These are phyloP conservation scores for Raphanus hybrid DNA, from an alignment of 441 rosid species.

Conservation along the genomic window DNA sequence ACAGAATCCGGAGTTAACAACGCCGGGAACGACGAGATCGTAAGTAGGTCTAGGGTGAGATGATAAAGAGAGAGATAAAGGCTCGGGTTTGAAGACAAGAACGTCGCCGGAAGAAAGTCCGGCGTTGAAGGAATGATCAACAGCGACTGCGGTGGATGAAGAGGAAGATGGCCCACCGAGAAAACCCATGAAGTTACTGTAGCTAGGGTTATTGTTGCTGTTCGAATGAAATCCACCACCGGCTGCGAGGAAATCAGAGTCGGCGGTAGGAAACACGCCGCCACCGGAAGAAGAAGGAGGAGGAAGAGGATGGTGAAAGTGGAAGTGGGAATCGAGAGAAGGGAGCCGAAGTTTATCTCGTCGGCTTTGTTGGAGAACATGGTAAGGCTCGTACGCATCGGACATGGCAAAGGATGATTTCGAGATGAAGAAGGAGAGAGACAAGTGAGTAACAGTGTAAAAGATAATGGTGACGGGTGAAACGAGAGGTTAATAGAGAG, in stretches of 20 bases:
- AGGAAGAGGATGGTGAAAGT: slow-evolving; percentile 44
- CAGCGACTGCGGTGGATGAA: slow-evolving; percentile 36
- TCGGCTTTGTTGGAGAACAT: slow-evolving; percentile 77
- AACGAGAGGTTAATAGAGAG: slow-evolving; percentile 55
- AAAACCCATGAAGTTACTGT: slow-evolving; percentile 44
- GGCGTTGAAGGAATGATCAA: slow-evolving; percentile 47
- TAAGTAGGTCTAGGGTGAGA: slow-evolving; percentile 54
- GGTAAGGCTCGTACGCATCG: slow-evolving; percentile 73
- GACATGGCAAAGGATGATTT: slow-evolving; percentile 49
- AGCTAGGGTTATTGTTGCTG: slow-evolving; percentile 62
- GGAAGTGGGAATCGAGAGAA: slow-evolving; percentile 42
- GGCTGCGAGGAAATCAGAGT: slow-evolving; percentile 55
- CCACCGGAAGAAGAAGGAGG: slow-evolving; percentile 43
- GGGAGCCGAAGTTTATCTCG: slow-evolving; percentile 69
- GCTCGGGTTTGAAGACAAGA: slow-evolving; percentile 56
- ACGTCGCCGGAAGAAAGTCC: slow-evolving; percentile 45
- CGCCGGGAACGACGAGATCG: slow-evolving; percentile 44
- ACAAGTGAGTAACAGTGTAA: slow-evolving; percentile 47
- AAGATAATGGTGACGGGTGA: slow-evolving; percentile 60
- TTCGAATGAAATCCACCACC: slow-evolving; percentile 62
- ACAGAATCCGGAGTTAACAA: slow-evolving; percentile 41
- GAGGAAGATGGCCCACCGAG: slow-evolving; percentile 41
- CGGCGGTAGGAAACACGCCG: slow-evolving; percentile 49
- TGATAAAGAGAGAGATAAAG: slow-evolving; percentile 72
- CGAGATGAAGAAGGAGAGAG: slow-evolving; percentile 27